Percentiles rank a stretch among this genome's conserved stretches.
phyloP scores from a whole-genome alignment of 768 basidiomycete genomes.

The Rhizopogon vinicolor region DNA sequence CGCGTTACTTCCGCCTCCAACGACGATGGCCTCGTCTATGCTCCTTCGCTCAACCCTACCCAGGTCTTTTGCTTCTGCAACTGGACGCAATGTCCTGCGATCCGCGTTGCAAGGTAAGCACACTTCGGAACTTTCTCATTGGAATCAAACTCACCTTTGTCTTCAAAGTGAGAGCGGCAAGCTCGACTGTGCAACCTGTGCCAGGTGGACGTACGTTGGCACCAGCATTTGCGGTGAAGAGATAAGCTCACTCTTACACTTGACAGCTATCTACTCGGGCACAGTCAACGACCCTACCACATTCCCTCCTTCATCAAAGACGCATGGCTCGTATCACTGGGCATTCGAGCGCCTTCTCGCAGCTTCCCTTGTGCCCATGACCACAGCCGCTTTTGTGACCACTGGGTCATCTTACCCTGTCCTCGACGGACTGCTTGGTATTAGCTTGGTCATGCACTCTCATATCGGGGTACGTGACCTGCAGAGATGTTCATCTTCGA shows the following conservation, averaged over 20 bases:
- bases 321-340: conserved; percentile 89
- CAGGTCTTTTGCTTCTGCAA: conserved; percentile 32
- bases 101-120: conserved; percentile 39
- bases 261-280: conserved; percentile 77
- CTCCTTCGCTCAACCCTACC: conserved; percentile 46
- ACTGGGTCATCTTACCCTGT: conserved; percentile 75
- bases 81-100: conserved; percentile 35
- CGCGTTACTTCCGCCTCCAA: conserved; percentile 18
- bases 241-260: not conserved
- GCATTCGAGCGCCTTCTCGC: conserved; percentile 92
- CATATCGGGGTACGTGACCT: conserved; percentile 79
- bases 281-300: conserved; percentile 93
- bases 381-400: conserved; percentile 80
- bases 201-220: conserved; percentile 35
- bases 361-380: conserved; percentile 84
- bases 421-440: conserved; percentile 84
- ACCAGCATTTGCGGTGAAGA: too few relatives aligned
- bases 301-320: conserved; percentile 77
- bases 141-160: conserved; percentile 1
- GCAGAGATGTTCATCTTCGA: not conserved
- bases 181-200: conserved; percentile 40
- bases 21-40: conserved; percentile 46
- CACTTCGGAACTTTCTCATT: not conserved
- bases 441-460: conserved; percentile 88
- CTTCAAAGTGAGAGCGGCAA: conserved; percentile 35